phyloP scores from a whole-genome alignment of 2,329 filamentous ascomycete species.

The Verticillium albo-atrum region DNA sequence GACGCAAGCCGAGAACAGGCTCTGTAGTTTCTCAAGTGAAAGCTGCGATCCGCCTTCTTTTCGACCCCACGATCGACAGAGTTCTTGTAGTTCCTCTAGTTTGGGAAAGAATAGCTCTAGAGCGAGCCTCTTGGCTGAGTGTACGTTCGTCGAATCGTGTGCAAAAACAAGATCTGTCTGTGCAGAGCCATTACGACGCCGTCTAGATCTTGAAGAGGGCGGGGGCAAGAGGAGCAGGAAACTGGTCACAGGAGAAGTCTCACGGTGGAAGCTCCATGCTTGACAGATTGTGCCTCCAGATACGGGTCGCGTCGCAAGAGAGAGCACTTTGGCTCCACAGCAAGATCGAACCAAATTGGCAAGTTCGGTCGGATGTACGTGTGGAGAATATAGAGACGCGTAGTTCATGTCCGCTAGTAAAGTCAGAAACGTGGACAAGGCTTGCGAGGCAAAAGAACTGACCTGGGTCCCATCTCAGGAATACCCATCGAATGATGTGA shows the following conservation, averaged over 20 bases:
- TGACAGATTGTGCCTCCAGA: conserved; percentile 46
- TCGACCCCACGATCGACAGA: conserved; percentile 44
- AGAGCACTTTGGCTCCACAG: conserved; percentile 46
- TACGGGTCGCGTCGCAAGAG: conserved; percentile 23
- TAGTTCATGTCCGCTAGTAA: conserved; percentile 56
- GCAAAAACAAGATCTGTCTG: conserved; percentile 15
- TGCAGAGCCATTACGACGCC: background rate
- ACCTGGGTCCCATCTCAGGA: conserved; percentile 71
- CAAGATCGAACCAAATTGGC: conserved; percentile 66
- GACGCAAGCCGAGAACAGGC: conserved; percentile 44
- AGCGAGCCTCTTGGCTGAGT: conserved; percentile 44
- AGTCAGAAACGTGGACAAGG: background rate
- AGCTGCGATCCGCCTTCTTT: conserved; percentile 44
- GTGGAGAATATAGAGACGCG: conserved; percentile 58
- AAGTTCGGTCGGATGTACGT: conserved; percentile 62
- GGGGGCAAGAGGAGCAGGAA: conserved; percentile 53
- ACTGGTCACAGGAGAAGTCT: conserved; percentile 39
- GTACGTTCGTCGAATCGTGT: conserved; percentile 29
- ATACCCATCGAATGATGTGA: conserved; percentile 75
- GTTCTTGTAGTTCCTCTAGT: conserved; percentile 40
- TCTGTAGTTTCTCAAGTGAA: conserved; percentile 48
- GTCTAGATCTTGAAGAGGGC: background rate
- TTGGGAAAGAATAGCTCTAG: conserved; percentile 52
- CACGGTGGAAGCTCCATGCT: conserved; percentile 38
- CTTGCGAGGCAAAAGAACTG: background rate